These are phyloP conservation scores for Candida hungchunana DNA, from an alignment of 805 yeast species.

Conservation along the genomic window DNA sequence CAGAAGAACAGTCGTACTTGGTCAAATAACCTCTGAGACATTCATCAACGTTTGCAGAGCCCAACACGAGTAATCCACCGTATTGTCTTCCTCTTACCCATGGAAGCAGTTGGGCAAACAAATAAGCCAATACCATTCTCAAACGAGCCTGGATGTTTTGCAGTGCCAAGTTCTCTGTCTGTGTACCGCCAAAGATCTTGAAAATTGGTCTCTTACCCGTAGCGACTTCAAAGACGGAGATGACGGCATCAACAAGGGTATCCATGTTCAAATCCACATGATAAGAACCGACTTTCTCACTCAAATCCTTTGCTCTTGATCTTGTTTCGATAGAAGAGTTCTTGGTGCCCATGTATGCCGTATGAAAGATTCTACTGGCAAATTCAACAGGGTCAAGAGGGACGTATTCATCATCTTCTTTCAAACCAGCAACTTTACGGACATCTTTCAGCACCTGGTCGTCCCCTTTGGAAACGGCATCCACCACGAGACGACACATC, in stretches of 20 bases:
- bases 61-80: constrained; percentile 82
- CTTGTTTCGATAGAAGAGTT: constrained; percentile 91
- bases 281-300: constrained; percentile 75
- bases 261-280: constrained; percentile 95
- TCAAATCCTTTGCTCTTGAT: constrained; percentile 70
- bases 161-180: constrained; percentile 85
- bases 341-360: constrained; percentile 93
- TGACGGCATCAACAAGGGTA: constrained; percentile 66
- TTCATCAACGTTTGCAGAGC: constrained; percentile 97
- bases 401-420: constrained; percentile 44
- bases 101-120: constrained; percentile 92
- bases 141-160: constrained; percentile 96
- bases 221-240: constrained; percentile 75
- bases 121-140: constrained; percentile 89
- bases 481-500: constrained; percentile 83
- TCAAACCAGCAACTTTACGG: constrained; percentile 56
- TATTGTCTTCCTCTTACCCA: constrained; percentile 77
- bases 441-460: constrained; percentile 75
- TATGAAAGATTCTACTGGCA: constrained; percentile 73
- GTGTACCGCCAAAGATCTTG: constrained; percentile 91
- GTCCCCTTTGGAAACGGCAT: constrained; percentile 66
- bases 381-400: constrained; percentile 77
- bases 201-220: constrained; percentile 88
- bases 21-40: constrained; percentile 93
- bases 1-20: constrained; percentile 95